Conservation (phyloP, 371 early-diverging fungal genomes). For the Choanephora cucurbitarum region DNA sequence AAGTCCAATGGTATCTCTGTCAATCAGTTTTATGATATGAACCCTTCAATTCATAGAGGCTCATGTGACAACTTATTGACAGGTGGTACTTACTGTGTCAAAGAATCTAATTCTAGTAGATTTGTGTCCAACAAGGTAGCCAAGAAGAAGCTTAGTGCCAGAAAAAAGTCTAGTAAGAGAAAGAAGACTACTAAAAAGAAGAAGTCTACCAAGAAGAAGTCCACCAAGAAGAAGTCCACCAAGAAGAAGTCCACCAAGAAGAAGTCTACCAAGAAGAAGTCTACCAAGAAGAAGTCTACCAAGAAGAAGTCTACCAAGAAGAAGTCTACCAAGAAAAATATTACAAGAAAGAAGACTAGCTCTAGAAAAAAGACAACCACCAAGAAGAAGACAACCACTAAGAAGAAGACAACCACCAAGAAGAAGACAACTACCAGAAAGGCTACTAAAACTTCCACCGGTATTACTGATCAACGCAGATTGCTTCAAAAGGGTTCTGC, state of each 20-base stretch:
- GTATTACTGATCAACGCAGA: slow-evolving; percentile 32
- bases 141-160: slow-evolving; percentile 2
- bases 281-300: neutral
- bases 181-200: slow-evolving; percentile 14
- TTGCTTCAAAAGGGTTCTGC: slow-evolving; percentile 38
- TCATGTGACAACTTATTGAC: slow-evolving; percentile 39
- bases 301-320: slow-evolving; percentile 7
- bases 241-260: slow-evolving; percentile 24
- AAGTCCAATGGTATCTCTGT: slow-evolving; percentile 34
- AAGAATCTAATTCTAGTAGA: neutral
- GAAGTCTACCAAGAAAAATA: slow-evolving; percentile 9
- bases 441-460: slow-evolving; percentile 1
- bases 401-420: slow-evolving; percentile 12
- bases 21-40: slow-evolving; percentile 35
- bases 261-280: neutral
- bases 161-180: neutral
- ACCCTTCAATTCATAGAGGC: slow-evolving; percentile 33
- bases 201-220: slow-evolving; percentile 2
- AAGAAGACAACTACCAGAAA: neutral
- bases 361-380: slow-evolving; percentile 16
- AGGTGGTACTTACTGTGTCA: slow-evolving; percentile 44
- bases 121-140: neutral
- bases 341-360: slow-evolving; percentile 16
- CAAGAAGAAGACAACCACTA: slow-evolving; percentile 13
- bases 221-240: slow-evolving; percentile 17